Percentiles rank a stretch among this genome's conserved stretches.
phyloP scores from a whole-genome alignment of 331 rosid species.

The Rhamnella rubrinervis region DNA sequence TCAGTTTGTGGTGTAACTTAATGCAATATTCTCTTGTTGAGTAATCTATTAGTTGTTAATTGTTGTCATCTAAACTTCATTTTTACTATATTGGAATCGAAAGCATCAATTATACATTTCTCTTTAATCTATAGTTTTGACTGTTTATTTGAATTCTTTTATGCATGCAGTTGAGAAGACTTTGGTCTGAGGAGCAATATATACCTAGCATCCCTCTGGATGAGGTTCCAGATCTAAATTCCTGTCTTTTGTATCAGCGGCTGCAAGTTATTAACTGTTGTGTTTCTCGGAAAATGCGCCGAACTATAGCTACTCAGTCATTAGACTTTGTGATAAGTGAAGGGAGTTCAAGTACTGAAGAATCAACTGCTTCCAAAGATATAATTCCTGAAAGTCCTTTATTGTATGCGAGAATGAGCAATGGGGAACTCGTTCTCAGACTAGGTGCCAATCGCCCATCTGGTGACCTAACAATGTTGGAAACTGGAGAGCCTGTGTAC shows the following conservation, averaged over 20 bases:
- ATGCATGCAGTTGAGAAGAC: constrained; percentile 71
- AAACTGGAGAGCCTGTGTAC: constrained; percentile 94
- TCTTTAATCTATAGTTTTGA: constrained; percentile 16
- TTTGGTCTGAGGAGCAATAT: constrained; percentile 66
- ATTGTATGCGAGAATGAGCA: constrained; percentile 65
- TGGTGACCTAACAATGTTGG: constrained; percentile 73
- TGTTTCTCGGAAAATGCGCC: constrained; percentile 80
- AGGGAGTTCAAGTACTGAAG: constrained; percentile 49
- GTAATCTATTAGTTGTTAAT: background rate
- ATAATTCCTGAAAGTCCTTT: constrained; percentile 44
- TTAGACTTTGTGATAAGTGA: constrained; percentile 66
- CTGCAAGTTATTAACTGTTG: constrained; percentile 94
- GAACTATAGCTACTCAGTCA: constrained; percentile 61
- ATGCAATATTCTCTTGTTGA: constrained; percentile 14
- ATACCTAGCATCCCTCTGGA: constrained; percentile 75
- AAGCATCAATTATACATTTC: constrained; percentile 16
- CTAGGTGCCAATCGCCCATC: constrained; percentile 68
- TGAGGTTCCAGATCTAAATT: constrained; percentile 85
- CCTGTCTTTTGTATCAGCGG: constrained; percentile 82
- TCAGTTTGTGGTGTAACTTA: constrained; percentile 4
- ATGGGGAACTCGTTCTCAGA: constrained; percentile 84
- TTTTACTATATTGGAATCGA: constrained; percentile 10
- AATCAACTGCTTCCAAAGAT: constrained; percentile 26
- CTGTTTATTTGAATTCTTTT: constrained; percentile 23
- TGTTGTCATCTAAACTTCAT: background rate